Evolutionary conservation across 192 early-diverging fungal genomes (phyloP).

Genomic region (Backusella sp.): DNA sequence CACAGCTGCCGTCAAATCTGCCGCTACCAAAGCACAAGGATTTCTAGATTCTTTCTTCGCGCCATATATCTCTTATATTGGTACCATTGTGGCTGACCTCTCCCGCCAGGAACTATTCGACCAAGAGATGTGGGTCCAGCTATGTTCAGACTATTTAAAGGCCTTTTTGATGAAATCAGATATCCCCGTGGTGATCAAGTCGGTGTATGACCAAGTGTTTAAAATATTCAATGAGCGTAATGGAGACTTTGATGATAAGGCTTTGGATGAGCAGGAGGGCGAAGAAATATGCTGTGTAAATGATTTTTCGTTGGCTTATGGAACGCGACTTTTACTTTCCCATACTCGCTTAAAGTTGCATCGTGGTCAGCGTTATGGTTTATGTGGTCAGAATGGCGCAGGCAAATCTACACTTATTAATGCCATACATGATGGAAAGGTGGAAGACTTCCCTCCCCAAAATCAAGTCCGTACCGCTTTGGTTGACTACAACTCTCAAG

Average conservation of each 20-base stretch:
- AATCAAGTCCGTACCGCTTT: constrained; percentile 71
- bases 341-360: constrained; percentile 58
- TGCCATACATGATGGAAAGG: constrained; percentile 74
- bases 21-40: constrained; percentile 43
- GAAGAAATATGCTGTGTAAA: constrained; percentile 56
- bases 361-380: constrained; percentile 76
- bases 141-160: constrained; percentile 49
- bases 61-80: constrained; percentile 54
- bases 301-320: constrained; percentile 78
- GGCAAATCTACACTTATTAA: constrained; percentile 85
- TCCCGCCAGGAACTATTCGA: constrained; percentile 60
- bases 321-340: constrained; percentile 73
- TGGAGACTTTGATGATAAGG: constrained; percentile 40
- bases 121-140: constrained; percentile 55
- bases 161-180: constrained; percentile 55
- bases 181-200: constrained; percentile 39
- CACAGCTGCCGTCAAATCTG: constrained; percentile 39
- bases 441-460: constrained; percentile 75
- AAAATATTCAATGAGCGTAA: constrained; percentile 29
- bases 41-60: constrained; percentile 54
- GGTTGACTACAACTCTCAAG: constrained; percentile 72
- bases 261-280: constrained; percentile 47
- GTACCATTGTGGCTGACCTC: constrained; percentile 48
- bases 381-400: constrained; percentile 77
- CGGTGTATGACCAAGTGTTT: constrained; percentile 35